Conservation (phyloP, 2,329 filamentous ascomycete genomes). For the Dendryphion nanum region DNA sequence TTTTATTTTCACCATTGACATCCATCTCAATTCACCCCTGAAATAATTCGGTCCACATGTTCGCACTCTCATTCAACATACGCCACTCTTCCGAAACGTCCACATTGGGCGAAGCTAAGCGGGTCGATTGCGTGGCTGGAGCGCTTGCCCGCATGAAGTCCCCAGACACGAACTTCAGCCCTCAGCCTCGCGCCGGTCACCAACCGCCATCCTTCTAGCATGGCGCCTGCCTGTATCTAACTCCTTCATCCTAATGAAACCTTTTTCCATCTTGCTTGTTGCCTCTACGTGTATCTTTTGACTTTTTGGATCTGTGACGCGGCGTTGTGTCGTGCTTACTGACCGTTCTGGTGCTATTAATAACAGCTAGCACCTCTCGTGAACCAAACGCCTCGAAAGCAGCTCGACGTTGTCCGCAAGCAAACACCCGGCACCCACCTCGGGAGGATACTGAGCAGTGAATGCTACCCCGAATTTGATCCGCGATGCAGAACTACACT, state of each 20-base stretch:
- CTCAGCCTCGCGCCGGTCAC: conserved; percentile 1
- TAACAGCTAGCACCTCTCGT: no score
- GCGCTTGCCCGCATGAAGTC: background rate
- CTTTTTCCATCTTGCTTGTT: background rate
- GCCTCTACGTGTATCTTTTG: background rate
- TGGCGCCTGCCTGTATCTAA: background rate
- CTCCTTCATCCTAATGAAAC: background rate
- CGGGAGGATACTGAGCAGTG: no score
- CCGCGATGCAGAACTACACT: conserved; percentile 33
- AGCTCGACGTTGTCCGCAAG: no score
- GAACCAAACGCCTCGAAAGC: no score
- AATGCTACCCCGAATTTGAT: no score
- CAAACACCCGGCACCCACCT: no score
- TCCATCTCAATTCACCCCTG: no score
- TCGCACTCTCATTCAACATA: no score
- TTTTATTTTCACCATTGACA: no score
- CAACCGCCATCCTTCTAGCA: conserved; percentile 1
- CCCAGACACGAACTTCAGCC: background rate
- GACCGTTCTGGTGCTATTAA: conserved; percentile 1
- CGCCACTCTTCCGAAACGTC: no score
- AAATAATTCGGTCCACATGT: no score
- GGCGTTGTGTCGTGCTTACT: background rate
- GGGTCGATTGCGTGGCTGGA: background rate
- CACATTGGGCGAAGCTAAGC: background rate
- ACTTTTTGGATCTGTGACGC: no score